Conservation (phyloP, 1,139 yeast genomes). For the Zhuliangozyma blackwelliae region DNA sequence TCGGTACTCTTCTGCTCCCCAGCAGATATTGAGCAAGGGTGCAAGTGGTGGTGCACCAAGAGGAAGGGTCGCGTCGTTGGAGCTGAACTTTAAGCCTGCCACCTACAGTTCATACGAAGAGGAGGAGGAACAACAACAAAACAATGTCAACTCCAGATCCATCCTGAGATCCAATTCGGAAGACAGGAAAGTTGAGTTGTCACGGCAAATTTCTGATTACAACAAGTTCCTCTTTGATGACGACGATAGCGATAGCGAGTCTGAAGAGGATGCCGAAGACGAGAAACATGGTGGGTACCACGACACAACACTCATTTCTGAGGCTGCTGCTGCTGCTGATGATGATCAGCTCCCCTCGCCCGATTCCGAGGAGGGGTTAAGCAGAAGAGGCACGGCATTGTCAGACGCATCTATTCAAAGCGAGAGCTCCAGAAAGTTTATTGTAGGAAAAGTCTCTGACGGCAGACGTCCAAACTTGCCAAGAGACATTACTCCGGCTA, state of each 20-base stretch:
- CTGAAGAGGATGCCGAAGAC: constrained; percentile 5
- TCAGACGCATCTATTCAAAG: constrained; percentile 36
- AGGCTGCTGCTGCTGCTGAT: constrained; percentile 1
- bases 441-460: constrained; percentile 13
- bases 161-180: neutral
- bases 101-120: constrained; percentile 10
- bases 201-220: constrained; percentile 34
- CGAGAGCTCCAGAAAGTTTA: constrained; percentile 32
- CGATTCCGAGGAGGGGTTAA: constrained; percentile 5
- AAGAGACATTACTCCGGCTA: neutral
- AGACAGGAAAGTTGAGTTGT: constrained; percentile 3
- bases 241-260: constrained; percentile 13
- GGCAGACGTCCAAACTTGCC: neutral
- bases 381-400: constrained; percentile 24
- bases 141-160: neutral
- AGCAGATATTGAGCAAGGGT: neutral
- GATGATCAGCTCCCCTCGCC: constrained; percentile 16
- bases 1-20: constrained; percentile 37
- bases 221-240: constrained; percentile 29
- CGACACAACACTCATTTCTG: constrained; percentile 3
- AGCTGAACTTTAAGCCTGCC: constrained; percentile 22
- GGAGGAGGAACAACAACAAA: constrained; percentile 7
- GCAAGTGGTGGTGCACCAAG: neutral
- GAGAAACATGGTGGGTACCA: neutral
- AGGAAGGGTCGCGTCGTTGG: constrained; percentile 22